Base-by-base conservation (phyloP, 805 yeast species). In the Tetrapisispora arboricola region DNA sequence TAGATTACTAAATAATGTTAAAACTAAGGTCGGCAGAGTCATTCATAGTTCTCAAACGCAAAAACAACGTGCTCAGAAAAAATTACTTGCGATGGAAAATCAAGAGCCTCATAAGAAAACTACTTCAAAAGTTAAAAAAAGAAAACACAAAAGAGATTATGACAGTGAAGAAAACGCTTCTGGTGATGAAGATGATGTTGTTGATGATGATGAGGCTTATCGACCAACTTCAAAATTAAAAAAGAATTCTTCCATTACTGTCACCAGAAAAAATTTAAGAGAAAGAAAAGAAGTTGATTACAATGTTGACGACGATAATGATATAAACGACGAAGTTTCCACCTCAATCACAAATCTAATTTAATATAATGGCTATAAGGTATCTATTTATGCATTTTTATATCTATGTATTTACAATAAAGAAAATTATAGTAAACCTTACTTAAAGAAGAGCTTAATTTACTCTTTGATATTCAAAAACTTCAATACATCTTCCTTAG, bases 401-500 rank as follows among this genome's bases (percentile, higher is more conserved):
- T 24, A 27, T 17, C 12, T 34, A 22, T 25, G 37, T 34, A 34
- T 34, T 34, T 34, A 34, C 37, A 34, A 34, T 24, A 24, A 21
- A 34, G 16, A 25, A 10, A 34, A 12, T 24, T 22, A 21, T 24
- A 6, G 10, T 16, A 24, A 17, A 17, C 15, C 11, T n/a, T 22
- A 16, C 16, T 16, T n/a, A 11, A n/a, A 34, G 17, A 32, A 16
- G 15, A 22, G 10, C 4, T 19, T 25, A 18, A 24, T 24, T 42
- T 40, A 28, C 45, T 37, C 28, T 20, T 43, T 40, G n/a, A 55
- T 47, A 42, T 64, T 64, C 42, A 86, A 66, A 55, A 85, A 81
- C 33, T 72, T 60, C 47, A 84, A 39, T 33, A 87, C 58, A 36
- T 73, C 71, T 4, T 77, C 84, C 49, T 73, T 72, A 1, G 95